Conservation (phyloP, 2,329 filamentous ascomycete genomes). For the Colletotrichum sublineola region DNA sequence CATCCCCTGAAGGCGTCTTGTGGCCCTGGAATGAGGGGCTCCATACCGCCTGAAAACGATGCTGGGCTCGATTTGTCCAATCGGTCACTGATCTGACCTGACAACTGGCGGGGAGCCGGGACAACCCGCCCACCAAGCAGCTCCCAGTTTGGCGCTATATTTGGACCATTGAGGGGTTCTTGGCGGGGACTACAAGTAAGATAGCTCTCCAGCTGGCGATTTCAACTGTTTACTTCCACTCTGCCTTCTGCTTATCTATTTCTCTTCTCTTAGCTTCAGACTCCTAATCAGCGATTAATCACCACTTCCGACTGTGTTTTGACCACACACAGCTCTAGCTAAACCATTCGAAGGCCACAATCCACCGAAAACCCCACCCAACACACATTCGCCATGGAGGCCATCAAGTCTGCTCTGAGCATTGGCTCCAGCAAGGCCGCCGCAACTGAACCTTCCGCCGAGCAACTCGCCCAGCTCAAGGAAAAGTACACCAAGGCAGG, state of each 20-base stretch:
- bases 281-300: not conserved
- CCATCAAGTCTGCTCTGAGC: conserved; percentile 59
- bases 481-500: conserved; percentile 80
- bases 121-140: conserved; percentile 30
- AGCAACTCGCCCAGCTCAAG: conserved; percentile 76
- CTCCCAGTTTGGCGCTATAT: conserved; percentile 38
- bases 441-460: conserved; percentile 69
- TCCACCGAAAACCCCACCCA: conserved; percentile 1
- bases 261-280: conserved; percentile 3
- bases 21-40: conserved; percentile 35
- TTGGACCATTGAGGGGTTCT: conserved; percentile 39
- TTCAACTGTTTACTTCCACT: conserved; percentile 27
- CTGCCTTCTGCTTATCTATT: conserved; percentile 29
- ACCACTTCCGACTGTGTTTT: not conserved
- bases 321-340: conserved; percentile 3
- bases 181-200: conserved; percentile 43
- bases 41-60: conserved; percentile 32
- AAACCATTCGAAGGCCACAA: conserved; percentile 2
- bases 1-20: conserved; percentile 34
- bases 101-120: conserved; percentile 37
- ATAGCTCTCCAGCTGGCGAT: conserved; percentile 26
- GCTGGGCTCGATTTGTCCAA: conserved; percentile 21
- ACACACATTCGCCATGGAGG: conserved; percentile 54
- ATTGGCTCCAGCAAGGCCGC: conserved; percentile 51
- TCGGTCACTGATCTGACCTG: conserved; percentile 30